Conservation (phyloP, 805 yeast genomes). For the Wickerhamiella galacta region DNA sequence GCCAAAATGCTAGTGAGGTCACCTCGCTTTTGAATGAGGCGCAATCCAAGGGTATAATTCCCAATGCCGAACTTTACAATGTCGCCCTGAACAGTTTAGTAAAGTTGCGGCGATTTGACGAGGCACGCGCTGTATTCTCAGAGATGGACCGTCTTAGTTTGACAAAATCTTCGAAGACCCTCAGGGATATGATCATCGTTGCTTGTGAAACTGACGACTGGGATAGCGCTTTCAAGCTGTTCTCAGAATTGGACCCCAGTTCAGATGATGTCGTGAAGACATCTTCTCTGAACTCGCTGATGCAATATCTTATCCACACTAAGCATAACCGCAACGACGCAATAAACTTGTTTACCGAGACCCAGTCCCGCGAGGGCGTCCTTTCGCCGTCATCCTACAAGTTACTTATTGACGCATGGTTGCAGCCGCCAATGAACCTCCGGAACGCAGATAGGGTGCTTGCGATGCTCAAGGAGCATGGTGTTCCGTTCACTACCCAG, state of each 20-base stretch:
- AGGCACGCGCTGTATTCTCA: conserved; percentile 19
- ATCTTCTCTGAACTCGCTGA: no score
- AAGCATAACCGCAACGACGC: conserved; percentile 21
- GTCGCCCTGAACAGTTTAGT: conserved; percentile 13
- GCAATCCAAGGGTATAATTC: conserved; percentile 13
- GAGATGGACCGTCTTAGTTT: conserved; percentile 24
- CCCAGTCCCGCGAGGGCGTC: conserved; percentile 16
- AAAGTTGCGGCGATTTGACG: conserved; percentile 16
- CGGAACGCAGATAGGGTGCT: conserved; percentile 23
- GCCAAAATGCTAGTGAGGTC: conserved; percentile 13
- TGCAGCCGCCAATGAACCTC: conserved; percentile 20
- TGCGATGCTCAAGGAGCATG: conserved; percentile 18
- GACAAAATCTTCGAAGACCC: no score
- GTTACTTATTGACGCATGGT: conserved; percentile 24
- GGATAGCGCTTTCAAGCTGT: no score
- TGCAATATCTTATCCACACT: conserved; percentile 24
- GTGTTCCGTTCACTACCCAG: conserved; percentile 17
- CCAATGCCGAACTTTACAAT: conserved; percentile 23
- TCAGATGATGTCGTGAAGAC: no score
- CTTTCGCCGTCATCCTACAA: conserved; percentile 27
- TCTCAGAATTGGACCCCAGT: no score
- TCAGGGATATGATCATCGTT: no score
- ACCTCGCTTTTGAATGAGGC: conserved; percentile 21
- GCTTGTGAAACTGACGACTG: no score
- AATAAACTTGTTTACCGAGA: conserved; percentile 17